Percentiles rank a stretch among this genome's conserved stretches.
These are phyloP conservation scores for Auriculariales sp. DNA, from an alignment of 768 basidiomycete species.

Conservation along the genomic window DNA sequence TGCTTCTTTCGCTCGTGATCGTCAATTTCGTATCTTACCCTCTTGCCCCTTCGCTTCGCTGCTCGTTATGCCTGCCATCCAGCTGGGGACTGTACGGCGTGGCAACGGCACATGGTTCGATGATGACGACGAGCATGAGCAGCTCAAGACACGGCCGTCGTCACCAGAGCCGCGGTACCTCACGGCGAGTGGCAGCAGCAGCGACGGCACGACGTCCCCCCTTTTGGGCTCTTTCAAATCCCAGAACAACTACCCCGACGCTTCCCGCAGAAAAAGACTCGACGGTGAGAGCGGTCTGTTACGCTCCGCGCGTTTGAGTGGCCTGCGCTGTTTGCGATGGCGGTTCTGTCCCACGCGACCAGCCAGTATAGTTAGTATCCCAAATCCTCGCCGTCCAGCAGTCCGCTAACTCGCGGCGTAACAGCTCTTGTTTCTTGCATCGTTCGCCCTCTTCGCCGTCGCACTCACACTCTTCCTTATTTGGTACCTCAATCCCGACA, in stretches of 20 bases:
- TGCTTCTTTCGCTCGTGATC: too few relatives aligned
- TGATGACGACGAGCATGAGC: background rate
- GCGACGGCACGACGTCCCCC: slow-evolving; percentile 29
- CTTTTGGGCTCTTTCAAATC: slow-evolving; percentile 20
- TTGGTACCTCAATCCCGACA: slow-evolving; percentile 91
- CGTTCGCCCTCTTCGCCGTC: slow-evolving; percentile 69
- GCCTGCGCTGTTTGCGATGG: slow-evolving; percentile 43
- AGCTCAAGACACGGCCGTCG: slow-evolving; percentile 44
- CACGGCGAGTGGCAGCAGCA: slow-evolving; percentile 48
- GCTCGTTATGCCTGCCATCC: too few relatives aligned
- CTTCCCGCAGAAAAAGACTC: slow-evolving; percentile 21
- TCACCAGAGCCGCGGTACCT: slow-evolving; percentile 47
- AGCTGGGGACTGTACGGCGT: background rate
- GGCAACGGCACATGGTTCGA: background rate
- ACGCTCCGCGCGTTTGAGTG: slow-evolving; percentile 40
- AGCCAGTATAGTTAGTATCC: slow-evolving; percentile 53
- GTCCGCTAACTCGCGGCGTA: background rate
- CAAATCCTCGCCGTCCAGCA: background rate
- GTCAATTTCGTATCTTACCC: too few relatives aligned
- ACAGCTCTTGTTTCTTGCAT: slow-evolving; percentile 54
- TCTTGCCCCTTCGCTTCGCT: too few relatives aligned
- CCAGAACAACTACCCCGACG: slow-evolving; percentile 23
- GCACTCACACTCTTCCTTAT: slow-evolving; percentile 78
- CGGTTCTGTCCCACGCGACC: slow-evolving; percentile 71
- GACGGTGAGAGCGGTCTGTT: slow-evolving; percentile 27